Evolutionary conservation across 441 rosid species (phyloP).

Genomic region (Geranium incanum): DNA sequence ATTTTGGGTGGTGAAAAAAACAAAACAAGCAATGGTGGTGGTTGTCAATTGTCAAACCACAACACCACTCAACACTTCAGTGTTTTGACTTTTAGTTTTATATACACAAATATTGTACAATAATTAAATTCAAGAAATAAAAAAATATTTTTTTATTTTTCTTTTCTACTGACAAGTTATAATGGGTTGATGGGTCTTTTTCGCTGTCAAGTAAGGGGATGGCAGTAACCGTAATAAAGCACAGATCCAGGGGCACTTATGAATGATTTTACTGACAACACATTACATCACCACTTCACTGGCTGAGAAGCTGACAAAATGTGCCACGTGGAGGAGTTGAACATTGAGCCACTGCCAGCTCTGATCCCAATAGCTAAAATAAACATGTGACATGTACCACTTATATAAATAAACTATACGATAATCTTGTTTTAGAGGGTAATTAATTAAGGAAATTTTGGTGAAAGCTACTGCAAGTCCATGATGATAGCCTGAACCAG

Average conservation of each 20-base stretch:
- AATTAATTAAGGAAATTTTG: too few species aligned
- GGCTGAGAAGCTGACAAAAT: neutral
- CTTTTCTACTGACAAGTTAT: neutral
- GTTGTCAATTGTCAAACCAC: neutral
- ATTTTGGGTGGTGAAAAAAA: neutral
- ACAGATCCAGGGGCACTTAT: neutral
- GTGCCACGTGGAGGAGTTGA: neutral
- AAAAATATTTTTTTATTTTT: too few species aligned
- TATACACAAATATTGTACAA: too few species aligned
- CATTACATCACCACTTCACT: neutral
- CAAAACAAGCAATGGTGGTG: neutral
- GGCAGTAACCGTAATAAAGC: neutral
- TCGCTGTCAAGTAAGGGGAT: neutral
- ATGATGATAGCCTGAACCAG: neutral
- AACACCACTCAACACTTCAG: neutral
- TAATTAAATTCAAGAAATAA: neutral
- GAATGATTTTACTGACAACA: neutral
- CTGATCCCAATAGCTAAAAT: neutral
- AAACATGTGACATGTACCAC: neutral
- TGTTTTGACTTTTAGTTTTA: neutral
- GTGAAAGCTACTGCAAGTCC: too few species aligned
- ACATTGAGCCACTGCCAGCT: neutral
- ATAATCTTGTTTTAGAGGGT: neutral
- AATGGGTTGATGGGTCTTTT: neutral
- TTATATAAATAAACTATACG: too few species aligned